phyloP scores from a whole-genome alignment of 2,329 filamentous ascomycete species.

The Ophiocordyceps camponoti-rufipedis region DNA sequence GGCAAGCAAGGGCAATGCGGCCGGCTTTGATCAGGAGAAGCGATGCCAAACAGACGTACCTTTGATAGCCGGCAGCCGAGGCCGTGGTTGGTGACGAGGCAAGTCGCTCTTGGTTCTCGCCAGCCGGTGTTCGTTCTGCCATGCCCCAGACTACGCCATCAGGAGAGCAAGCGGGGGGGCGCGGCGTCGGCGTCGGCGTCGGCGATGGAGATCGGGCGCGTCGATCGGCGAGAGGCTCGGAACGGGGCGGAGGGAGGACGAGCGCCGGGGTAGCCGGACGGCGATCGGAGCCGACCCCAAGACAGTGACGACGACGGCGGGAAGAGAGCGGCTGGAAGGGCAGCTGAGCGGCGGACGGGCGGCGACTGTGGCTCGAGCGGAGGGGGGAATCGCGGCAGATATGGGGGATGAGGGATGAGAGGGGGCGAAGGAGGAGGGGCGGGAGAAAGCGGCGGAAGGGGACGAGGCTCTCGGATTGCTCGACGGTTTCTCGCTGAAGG shows the following conservation, averaged over 20 bases:
- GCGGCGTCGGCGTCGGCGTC: slow-evolving; percentile 4
- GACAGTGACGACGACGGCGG: not conserved
- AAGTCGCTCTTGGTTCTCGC: slow-evolving; percentile 38
- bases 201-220: slow-evolving; percentile 1
- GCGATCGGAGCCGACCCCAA: not conserved
- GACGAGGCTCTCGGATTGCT: not conserved
- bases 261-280: not conserved
- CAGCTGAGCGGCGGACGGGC: not conserved
- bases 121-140: slow-evolving; percentile 42
- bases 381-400: not conserved
- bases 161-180: slow-evolving; percentile 23
- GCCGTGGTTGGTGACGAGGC: slow-evolving; percentile 20
- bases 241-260: not conserved
- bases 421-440: not conserved
- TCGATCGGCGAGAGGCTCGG: not conserved
- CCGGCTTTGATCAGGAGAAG: not conserved
- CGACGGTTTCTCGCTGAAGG: not conserved
- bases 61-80: slow-evolving; percentile 10
- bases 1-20: not conserved
- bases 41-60: slow-evolving; percentile 5
- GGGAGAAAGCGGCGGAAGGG: not conserved
- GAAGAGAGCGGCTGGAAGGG: not conserved
- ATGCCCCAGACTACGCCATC: slow-evolving; percentile 47
- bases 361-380: not conserved
- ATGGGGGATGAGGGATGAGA: not conserved